A percentile compares a stretch with the other conserved stretches of the same genome.
Evolutionary conservation across 2,329 filamentous ascomycete genomes (phyloP).

Genomic region (Zelopaecilomyces penicillatus): DNA sequence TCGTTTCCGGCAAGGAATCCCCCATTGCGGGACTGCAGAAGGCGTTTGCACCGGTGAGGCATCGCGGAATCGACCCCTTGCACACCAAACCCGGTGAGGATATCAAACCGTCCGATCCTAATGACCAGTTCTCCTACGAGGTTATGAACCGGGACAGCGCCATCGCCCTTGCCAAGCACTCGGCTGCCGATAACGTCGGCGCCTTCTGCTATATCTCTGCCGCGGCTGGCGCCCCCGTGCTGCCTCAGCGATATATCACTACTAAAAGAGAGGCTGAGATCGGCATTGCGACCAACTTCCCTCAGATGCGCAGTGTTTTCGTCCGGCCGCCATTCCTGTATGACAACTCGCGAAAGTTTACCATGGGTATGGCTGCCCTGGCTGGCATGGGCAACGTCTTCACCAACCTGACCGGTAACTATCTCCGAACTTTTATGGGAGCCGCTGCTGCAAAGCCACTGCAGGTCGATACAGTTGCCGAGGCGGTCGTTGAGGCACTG

Average conservation of each 20-base stretch:
- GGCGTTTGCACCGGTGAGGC: constrained; percentile 63
- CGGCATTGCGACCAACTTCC: constrained; percentile 63
- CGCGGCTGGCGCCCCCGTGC: constrained; percentile 71
- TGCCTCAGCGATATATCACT: constrained; percentile 77
- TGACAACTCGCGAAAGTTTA: constrained; percentile 72
- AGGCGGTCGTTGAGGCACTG: constrained; percentile 83
- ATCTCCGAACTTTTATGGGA: constrained; percentile 69
- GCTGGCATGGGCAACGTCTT: constrained; percentile 67
- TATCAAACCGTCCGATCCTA: constrained; percentile 56
- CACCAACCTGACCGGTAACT: constrained; percentile 69
- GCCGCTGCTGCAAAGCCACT: constrained; percentile 78
- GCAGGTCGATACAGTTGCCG: constrained; percentile 77
- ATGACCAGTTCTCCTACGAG: constrained; percentile 85
- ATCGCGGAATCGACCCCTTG: constrained; percentile 61
- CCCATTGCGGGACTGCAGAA: constrained; percentile 69
- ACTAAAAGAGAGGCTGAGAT: constrained; percentile 89
- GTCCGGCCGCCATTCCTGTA: constrained; percentile 83
- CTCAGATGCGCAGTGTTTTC: constrained; percentile 70
- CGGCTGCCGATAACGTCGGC: constrained; percentile 52
- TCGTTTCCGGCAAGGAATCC: constrained; percentile 74
- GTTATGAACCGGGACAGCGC: constrained; percentile 92
- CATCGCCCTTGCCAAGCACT: constrained; percentile 72
- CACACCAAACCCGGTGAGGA: constrained; percentile 50
- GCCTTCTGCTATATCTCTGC: constrained; percentile 87
- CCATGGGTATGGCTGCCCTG: constrained; percentile 73